phyloP scores from a whole-genome alignment of 176 grass and related monocot species.

The Cenchrus americanus region DNA sequence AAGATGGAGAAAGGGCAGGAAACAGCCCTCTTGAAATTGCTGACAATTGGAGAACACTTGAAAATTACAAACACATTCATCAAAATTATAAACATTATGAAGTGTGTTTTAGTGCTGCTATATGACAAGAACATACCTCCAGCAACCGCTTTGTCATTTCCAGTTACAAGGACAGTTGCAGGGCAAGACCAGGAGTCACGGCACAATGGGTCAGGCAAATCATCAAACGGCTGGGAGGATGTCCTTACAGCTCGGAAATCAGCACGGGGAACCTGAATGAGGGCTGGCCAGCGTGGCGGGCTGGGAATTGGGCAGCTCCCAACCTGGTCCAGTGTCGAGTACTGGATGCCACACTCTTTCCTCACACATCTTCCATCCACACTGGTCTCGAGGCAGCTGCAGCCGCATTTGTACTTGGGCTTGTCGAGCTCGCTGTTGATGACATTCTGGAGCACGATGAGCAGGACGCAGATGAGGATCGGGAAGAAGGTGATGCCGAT shows the following conservation, averaged over 20 bases:
- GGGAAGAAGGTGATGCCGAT: conserved; percentile 72
- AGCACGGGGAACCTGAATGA: conserved; percentile 70
- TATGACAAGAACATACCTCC: conserved; percentile 48
- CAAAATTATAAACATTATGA: not conserved
- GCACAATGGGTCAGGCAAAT: conserved; percentile 69
- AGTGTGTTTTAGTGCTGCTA: not conserved
- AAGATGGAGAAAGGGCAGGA: conserved; percentile 48
- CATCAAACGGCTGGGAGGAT: conserved; percentile 21
- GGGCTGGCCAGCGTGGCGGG: conserved; percentile 60
- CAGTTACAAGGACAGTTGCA: conserved; percentile 68
- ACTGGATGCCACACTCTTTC: conserved; percentile 64
- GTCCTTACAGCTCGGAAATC: conserved; percentile 55
- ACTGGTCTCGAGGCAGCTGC: conserved; percentile 37
- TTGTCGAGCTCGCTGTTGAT: conserved; percentile 76
- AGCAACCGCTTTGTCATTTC: conserved; percentile 52
- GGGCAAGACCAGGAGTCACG: conserved; percentile 60
- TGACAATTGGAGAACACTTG: conserved; percentile 39
- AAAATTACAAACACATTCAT: conserved; percentile 31
- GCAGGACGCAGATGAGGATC: conserved; percentile 65
- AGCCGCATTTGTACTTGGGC: conserved; percentile 69
- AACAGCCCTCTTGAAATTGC: conserved; percentile 64
- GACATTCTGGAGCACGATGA: conserved; percentile 61
- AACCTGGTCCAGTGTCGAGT: conserved; percentile 77
- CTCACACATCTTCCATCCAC: conserved; percentile 44
- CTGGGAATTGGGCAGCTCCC: conserved; percentile 55